Evolutionary conservation across 176 grass and related monocot genomes (phyloP).

Genomic region (Oryza brachyantha): DNA sequence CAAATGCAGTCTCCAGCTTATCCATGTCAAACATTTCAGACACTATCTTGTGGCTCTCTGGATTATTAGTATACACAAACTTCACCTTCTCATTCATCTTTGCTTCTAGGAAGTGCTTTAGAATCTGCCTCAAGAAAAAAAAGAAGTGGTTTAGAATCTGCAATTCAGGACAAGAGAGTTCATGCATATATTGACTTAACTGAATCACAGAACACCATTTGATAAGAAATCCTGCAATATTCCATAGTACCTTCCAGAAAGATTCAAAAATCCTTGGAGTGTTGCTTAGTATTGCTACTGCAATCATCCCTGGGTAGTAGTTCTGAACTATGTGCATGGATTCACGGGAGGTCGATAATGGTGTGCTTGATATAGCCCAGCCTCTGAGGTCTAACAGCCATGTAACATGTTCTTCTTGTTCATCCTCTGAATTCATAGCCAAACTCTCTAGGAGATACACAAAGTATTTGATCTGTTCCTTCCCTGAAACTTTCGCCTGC

Average conservation of each 20-base stretch:
- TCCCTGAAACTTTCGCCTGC: slow-evolving; percentile 34
- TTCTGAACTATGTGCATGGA: slow-evolving; percentile 41
- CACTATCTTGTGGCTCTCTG: slow-evolving; percentile 42
- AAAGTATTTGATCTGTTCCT: slow-evolving; percentile 51
- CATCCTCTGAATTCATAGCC: neutral
- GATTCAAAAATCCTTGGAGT: slow-evolving; percentile 51
- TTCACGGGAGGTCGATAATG: slow-evolving; percentile 28
- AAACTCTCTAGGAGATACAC: slow-evolving; percentile 45
- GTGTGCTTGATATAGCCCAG: slow-evolving; percentile 29
- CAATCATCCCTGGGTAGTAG: slow-evolving; percentile 47
- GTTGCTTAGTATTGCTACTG: slow-evolving; percentile 26
- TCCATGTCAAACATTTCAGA: slow-evolving; percentile 42
- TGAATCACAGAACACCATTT: neutral
- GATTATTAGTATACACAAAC: slow-evolving; percentile 41
- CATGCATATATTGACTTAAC: neutral
- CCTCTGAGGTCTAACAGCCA: slow-evolving; percentile 39
- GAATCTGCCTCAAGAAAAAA: too few relatives aligned
- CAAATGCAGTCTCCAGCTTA: slow-evolving; percentile 43
- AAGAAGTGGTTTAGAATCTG: slow-evolving; percentile 49
- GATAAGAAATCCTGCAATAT: neutral
- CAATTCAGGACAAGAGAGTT: neutral
- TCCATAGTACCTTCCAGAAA: slow-evolving; percentile 45
- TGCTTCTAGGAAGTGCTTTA: slow-evolving; percentile 37
- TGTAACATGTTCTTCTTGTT: slow-evolving; percentile 35
- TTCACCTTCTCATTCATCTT: slow-evolving; percentile 36